Percentiles rank a stretch among this genome's conserved stretches.
phyloP scores from a whole-genome alignment of 1,284 basidiomycete species.

The Ceratorhiza oryzae-sativae region DNA sequence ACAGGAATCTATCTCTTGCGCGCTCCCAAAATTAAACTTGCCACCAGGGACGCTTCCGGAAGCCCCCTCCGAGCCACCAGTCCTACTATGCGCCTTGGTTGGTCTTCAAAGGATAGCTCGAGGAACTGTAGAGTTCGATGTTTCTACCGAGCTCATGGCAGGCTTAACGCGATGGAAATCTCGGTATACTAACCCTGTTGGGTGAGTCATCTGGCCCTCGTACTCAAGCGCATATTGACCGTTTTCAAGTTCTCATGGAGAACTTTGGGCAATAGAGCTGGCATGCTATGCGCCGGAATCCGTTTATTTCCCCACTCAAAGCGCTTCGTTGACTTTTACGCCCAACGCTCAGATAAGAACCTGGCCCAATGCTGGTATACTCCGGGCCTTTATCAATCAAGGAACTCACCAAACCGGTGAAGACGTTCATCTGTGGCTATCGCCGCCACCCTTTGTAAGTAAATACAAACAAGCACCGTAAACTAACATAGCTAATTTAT shows the following conservation, averaged over 20 bases:
- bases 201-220: conserved; percentile 3
- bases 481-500: not conserved
- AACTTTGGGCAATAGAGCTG: conserved; percentile 11
- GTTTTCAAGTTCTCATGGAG: conserved; percentile 8
- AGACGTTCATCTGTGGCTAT: conserved; percentile 11
- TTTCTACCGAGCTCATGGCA: conserved; percentile 22
- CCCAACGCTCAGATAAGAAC: conserved; percentile 21
- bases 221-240: not conserved
- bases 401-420: not conserved
- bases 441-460: conserved; percentile 35
- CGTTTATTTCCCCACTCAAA: not conserved
- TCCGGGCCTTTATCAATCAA: conserved; percentile 17
- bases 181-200: conserved; percentile 18
- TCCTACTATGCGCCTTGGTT: not conserved
- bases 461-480: no score
- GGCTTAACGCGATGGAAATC: conserved; percentile 16
- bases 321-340: not conserved
- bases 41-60: not conserved
- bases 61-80: not conserved
- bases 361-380: conserved; percentile 26
- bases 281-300: conserved; percentile 20
- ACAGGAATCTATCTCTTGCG: not conserved
- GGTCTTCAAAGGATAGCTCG: not conserved
- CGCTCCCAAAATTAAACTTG: not conserved
- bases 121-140: not conserved